Percentiles rank a stretch among this genome's conserved stretches.
Conservation (phyloP, 2,329 filamentous ascomycete genomes). For the Fusarium illudens region DNA sequence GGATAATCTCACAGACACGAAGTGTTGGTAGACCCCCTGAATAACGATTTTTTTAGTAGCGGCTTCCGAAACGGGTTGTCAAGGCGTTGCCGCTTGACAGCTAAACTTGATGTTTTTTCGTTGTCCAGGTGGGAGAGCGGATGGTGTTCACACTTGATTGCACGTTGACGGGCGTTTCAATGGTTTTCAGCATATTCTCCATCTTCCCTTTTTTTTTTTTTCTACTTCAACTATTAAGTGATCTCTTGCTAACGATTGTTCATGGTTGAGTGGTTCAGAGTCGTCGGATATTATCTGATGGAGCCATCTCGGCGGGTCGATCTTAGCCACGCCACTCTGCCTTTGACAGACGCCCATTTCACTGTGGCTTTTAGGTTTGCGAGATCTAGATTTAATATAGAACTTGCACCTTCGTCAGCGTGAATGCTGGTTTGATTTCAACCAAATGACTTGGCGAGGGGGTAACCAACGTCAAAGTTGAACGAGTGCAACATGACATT, state of each 20-base stretch:
- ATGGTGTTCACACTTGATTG: not conserved
- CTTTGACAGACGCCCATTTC: not conserved
- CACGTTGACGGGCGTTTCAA: rapidly evolving
- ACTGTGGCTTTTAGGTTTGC: not conserved
- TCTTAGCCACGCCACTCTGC: not conserved
- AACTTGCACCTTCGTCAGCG: not conserved
- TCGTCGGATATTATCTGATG: not conserved
- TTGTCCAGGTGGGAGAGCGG: not conserved
- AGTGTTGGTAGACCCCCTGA: not conserved
- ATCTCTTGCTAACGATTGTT: not conserved
- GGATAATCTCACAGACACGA: not conserved
- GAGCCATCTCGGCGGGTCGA: not conserved
- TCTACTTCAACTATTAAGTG: rapidly evolving
- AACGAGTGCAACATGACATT: not conserved
- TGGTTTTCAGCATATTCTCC: too few relatives aligned
- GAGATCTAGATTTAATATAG: not conserved
- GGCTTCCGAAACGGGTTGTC: not conserved
- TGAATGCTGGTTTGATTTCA: not conserved
- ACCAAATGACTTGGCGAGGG: not conserved
- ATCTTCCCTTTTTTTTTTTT: not conserved
- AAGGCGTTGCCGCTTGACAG: not conserved
- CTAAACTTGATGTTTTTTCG: not conserved
- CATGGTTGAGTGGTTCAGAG: not conserved
- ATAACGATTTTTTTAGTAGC: not conserved
- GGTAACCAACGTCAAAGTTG: rapidly evolving